Conservation (phyloP, 169 alveolate species). For the Plasmodium vinckei region DNA sequence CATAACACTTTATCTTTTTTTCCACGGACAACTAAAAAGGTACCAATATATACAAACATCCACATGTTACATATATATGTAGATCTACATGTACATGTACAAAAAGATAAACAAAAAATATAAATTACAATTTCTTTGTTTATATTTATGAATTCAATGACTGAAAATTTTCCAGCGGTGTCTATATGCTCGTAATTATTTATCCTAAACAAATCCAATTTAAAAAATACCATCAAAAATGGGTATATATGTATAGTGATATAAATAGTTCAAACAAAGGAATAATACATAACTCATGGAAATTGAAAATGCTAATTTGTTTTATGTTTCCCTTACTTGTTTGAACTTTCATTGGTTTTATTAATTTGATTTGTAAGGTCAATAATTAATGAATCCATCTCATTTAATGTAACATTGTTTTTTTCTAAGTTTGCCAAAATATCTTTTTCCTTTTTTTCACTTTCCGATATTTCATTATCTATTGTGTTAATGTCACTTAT, state of each 20-base stretch:
- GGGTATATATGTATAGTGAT: background rate
- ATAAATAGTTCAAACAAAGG: background rate
- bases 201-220: background rate
- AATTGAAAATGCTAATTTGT: background rate
- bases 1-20: conserved; percentile 50
- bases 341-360: conserved; percentile 2
- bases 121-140: conserved; percentile 38
- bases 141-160: conserved; percentile 37
- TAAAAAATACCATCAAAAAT: background rate
- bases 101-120: background rate
- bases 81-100: background rate
- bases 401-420: conserved; percentile 5
- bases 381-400: conserved; percentile 19
- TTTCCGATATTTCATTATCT: conserved; percentile 8
- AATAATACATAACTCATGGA: background rate
- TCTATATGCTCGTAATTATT: conserved; percentile 54
- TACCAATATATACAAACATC: background rate
- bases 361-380: conserved; percentile 33
- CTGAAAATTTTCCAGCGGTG: conserved; percentile 5
- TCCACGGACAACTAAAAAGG: conserved; percentile 11
- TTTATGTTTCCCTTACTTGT: background rate
- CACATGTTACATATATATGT: too few species aligned
- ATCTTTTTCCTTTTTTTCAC: conserved; percentile 27
- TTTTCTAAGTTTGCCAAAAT: conserved; percentile 35
- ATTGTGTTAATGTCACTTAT: conserved; percentile 24